These are phyloP conservation scores for Diaporthe sp. DNA, from an alignment of 2,329 filamentous ascomycete genomes.

Conservation along the genomic window DNA sequence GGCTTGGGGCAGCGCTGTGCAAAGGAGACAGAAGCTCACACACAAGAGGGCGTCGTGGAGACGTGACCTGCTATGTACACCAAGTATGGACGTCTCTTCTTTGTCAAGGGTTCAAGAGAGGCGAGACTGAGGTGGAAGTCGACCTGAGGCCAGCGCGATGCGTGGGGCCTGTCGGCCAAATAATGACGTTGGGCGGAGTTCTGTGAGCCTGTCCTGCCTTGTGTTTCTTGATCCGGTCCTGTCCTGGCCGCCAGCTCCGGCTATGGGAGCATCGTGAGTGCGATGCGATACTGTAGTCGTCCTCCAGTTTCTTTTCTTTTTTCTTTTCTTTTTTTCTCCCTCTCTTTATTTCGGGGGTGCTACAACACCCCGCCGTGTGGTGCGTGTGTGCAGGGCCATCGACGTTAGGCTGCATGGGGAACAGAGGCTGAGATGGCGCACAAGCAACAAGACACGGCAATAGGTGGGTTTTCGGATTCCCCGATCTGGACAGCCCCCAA, in stretches of 20 bases:
- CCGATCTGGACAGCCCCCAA: constrained; percentile 1
- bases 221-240: not conserved
- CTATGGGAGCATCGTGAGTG: not conserved
- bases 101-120: not conserved
- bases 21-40: not conserved
- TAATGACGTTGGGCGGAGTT: constrained; percentile 17
- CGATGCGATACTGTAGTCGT: not conserved
- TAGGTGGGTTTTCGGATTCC: constrained; percentile 9
- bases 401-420: not conserved
- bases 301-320: too few species aligned
- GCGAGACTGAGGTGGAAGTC: constrained; percentile 6
- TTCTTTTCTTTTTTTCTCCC: too few species aligned
- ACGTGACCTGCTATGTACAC: not conserved
- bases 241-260: not conserved
- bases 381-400: not conserved
- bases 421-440: not conserved
- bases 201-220: constrained; percentile 5
- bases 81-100: too few species aligned
- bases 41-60: not conserved
- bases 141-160: constrained; percentile 18
- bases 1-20: not conserved
- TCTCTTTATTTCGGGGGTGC: too few species aligned
- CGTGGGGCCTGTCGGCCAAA: constrained; percentile 12
- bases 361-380: not conserved
- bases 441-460: not conserved